Conservation (phyloP, 2,329 filamentous ascomycete genomes). For the Aciculosporium take region DNA sequence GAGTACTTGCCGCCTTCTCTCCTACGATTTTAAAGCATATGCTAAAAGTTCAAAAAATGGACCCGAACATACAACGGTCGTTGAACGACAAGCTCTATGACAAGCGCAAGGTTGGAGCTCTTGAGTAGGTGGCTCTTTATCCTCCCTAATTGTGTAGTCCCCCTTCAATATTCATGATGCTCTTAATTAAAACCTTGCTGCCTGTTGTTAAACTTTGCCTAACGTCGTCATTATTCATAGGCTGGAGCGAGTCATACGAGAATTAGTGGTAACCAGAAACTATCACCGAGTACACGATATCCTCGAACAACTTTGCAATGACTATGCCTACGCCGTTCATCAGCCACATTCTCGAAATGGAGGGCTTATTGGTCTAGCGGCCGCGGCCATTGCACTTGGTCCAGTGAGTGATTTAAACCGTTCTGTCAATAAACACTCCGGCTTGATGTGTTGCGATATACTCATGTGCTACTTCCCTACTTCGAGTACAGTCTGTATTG, state of each 20-base stretch:
- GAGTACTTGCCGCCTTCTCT: no score
- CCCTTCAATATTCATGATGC: background rate
- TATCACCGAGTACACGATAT: slow-evolving; percentile 71
- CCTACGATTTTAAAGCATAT: no score
- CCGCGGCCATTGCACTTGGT: slow-evolving; percentile 88
- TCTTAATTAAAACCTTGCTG: background rate
- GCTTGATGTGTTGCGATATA: background rate
- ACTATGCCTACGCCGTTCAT: slow-evolving; percentile 94
- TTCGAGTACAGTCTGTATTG: background rate
- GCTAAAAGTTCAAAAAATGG: slow-evolving; percentile 48
- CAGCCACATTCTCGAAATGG: slow-evolving; percentile 94
- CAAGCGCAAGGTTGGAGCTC: slow-evolving; percentile 87
- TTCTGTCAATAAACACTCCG: background rate
- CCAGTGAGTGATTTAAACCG: slow-evolving; percentile 44
- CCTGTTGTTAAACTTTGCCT: slow-evolving; percentile 2
- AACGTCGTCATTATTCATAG: slow-evolving; percentile 29
- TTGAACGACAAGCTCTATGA: slow-evolving; percentile 98
- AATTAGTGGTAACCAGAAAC: slow-evolving; percentile 63
- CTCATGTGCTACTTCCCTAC: background rate
- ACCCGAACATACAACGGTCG: slow-evolving; percentile 74
- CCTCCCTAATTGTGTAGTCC: background rate
- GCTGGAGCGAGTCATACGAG: slow-evolving; percentile 80
- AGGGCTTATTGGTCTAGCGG: slow-evolving; percentile 86
- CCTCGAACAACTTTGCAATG: slow-evolving; percentile 90
- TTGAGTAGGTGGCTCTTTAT: slow-evolving; percentile 54